Percentiles rank a stretch among this genome's conserved stretches.
Evolutionary conservation across 805 yeast species (phyloP).

Genomic region (Ogataea pini): DNA sequence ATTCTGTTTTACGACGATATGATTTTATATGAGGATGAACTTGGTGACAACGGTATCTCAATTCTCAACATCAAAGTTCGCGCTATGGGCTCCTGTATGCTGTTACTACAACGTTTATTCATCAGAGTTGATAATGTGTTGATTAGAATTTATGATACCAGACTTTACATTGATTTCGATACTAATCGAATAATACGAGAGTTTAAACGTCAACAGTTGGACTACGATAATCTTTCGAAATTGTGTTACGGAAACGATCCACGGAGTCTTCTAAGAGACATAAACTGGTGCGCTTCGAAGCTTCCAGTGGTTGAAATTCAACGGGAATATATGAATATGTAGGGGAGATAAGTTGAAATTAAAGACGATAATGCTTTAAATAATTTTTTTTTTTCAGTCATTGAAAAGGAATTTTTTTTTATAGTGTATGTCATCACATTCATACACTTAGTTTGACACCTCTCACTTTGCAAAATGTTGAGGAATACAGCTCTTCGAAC

Average conservation of each 20-base stretch:
- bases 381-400: background rate
- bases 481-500: background rate
- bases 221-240: constrained; percentile 47
- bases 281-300: constrained; percentile 74
- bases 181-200: constrained; percentile 69
- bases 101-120: constrained; percentile 75
- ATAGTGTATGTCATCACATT: too few species aligned
- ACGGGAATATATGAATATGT: constrained; percentile 26
- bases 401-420: too few species aligned
- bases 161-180: constrained; percentile 78
- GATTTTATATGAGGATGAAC: constrained; percentile 88
- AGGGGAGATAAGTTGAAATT: background rate
- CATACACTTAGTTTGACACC: too few species aligned
- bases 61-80: constrained; percentile 76
- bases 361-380: too few species aligned
- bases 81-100: constrained; percentile 81
- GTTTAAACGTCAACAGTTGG: constrained; percentile 66
- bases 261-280: constrained; percentile 71
- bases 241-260: constrained; percentile 59
- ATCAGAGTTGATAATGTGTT: constrained; percentile 88
- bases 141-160: constrained; percentile 78
- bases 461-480: background rate
- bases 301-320: constrained; percentile 27
- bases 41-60: constrained; percentile 94
- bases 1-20: constrained; percentile 88